Percentiles rank a stretch among this genome's conserved stretches.
Conservation (phyloP, 2,329 filamentous ascomycete genomes). For the Gaeumannomyces sp. region DNA sequence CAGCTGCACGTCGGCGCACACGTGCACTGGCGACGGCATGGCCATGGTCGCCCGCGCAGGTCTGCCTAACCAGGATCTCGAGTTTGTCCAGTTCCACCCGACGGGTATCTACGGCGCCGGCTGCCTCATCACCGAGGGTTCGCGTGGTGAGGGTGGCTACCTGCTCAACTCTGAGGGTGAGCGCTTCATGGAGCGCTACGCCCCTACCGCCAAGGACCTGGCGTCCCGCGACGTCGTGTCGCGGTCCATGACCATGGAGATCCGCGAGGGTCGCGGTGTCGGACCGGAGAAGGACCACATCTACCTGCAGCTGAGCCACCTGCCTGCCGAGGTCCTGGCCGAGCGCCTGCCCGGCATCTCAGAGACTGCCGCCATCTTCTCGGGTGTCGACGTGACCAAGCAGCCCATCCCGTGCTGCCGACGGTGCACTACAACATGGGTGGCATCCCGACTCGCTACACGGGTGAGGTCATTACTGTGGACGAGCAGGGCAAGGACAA, state of each 20-base stretch:
- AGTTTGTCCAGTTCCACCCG: constrained; percentile 99
- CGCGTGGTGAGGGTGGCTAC: constrained; percentile 96
- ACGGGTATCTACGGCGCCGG: constrained; percentile 98
- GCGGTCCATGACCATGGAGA: constrained; percentile 97
- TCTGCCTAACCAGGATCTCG: constrained; percentile 96
- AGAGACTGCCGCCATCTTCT: constrained; percentile 95
- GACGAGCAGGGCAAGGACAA: constrained; percentile 84
- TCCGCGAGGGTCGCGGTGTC: constrained; percentile 93
- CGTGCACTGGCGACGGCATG: constrained; percentile 98
- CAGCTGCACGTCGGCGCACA: constrained; percentile 96
- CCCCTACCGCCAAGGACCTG: constrained; percentile 95
- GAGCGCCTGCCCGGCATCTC: constrained; percentile 98
- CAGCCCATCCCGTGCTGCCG: constrained; percentile 91
- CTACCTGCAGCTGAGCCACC: constrained; percentile 93
- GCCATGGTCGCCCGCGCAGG: constrained; percentile 98
- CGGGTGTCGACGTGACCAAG: constrained; percentile 94
- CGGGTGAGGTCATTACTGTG: constrained; percentile 87
- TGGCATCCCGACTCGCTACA: constrained; percentile 96
- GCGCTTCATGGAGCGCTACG: constrained; percentile 99
- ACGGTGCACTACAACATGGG: constrained; percentile 99
- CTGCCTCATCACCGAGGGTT: constrained; percentile 95
- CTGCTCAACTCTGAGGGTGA: constrained; percentile 96
- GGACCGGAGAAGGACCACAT: constrained; percentile 98
- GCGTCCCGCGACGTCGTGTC: constrained; percentile 94
- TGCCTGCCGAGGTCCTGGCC: constrained; percentile 85